Evolutionary conservation across 129 eudicot genomes (phyloP).

Genomic region (Centrapalus pauciflorus): DNA sequence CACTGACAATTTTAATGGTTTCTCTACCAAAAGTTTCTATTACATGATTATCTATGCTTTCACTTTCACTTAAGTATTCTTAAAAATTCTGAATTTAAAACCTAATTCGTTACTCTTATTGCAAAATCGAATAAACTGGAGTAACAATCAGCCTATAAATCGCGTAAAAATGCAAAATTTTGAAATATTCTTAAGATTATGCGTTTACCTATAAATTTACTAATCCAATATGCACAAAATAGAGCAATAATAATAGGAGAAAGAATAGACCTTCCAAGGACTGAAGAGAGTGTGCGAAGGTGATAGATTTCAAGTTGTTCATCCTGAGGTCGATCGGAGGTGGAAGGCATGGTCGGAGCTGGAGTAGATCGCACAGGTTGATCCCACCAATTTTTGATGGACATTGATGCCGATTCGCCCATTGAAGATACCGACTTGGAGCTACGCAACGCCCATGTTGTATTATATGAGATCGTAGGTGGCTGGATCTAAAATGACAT

Average conservation of each 20-base stretch:
- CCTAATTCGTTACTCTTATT: conserved; percentile 6
- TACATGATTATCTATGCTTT: background rate
- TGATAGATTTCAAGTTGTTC: conserved; percentile 61
- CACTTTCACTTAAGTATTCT: background rate
- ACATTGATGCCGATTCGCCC: conserved; percentile 45
- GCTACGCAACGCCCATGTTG: conserved; percentile 49
- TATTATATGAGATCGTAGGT: conserved; percentile 10
- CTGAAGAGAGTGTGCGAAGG: conserved; percentile 70
- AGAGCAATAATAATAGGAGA: background rate
- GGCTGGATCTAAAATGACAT: conserved; percentile 52
- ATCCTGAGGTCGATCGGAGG: conserved; percentile 59
- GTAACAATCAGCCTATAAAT: background rate
- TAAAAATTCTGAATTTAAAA: background rate
- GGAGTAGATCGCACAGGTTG: too few relatives aligned
- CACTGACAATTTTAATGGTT: background rate
- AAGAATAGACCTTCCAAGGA: conserved; percentile 61
- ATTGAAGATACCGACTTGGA: conserved; percentile 67
- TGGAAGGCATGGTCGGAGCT: too few relatives aligned
- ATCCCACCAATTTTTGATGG: conserved; percentile 75
- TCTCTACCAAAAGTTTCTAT: background rate
- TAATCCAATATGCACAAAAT: background rate
- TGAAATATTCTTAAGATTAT: background rate
- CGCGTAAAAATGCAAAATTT: background rate
- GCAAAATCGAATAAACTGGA: background rate
- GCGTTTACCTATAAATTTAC: background rate